These are phyloP conservation scores for Amauroascus verrucosus DNA, from an alignment of 2,329 filamentous ascomycete genomes.

Conservation along the genomic window DNA sequence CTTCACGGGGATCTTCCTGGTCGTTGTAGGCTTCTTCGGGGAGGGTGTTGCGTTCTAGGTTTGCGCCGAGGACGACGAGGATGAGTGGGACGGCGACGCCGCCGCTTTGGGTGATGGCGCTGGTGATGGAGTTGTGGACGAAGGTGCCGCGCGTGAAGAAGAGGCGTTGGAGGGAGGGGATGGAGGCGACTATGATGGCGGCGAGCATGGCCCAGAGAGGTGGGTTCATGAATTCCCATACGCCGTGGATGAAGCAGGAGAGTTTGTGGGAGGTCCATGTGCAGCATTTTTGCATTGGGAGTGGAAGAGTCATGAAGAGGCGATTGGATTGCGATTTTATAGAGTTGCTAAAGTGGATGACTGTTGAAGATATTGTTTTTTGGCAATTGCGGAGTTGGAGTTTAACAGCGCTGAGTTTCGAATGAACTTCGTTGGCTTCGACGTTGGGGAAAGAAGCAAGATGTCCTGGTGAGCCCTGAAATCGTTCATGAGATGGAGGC, in stretches of 20 bases:
- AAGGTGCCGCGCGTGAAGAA: slow-evolving; percentile 89
- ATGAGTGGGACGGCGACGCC: slow-evolving; percentile 92
- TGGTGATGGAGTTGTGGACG: slow-evolving; percentile 82
- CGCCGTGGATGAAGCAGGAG: slow-evolving; percentile 50
- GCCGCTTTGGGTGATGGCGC: slow-evolving; percentile 72
- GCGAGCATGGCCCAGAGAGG: slow-evolving; percentile 94
- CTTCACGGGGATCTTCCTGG: slow-evolving; percentile 56
- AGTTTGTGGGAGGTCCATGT: slow-evolving; percentile 33
- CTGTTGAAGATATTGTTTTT: background rate
- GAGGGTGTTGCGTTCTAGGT: slow-evolving; percentile 83
- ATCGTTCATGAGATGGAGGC: slow-evolving; percentile 15
- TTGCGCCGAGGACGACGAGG: slow-evolving; percentile 86
- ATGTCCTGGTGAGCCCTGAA: slow-evolving; percentile 39
- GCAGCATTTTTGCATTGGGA: slow-evolving; percentile 42
- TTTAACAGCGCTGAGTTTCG: slow-evolving; percentile 15
- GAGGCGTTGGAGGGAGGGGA: slow-evolving; percentile 67
- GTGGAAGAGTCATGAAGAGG: slow-evolving; percentile 38
- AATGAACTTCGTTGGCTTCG: slow-evolving; percentile 3
- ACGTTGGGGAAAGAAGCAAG: slow-evolving; percentile 44
- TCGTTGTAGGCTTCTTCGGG: slow-evolving; percentile 55
- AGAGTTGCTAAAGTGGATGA: slow-evolving; percentile 15
- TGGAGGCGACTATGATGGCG: slow-evolving; percentile 81
- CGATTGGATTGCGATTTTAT: slow-evolving; percentile 31
- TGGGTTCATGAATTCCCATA: slow-evolving; percentile 96
- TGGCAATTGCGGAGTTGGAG: background rate